Base-by-base conservation (phyloP, 371 early-diverging fungal species). In the Saksenaea oblongispora region DNA sequence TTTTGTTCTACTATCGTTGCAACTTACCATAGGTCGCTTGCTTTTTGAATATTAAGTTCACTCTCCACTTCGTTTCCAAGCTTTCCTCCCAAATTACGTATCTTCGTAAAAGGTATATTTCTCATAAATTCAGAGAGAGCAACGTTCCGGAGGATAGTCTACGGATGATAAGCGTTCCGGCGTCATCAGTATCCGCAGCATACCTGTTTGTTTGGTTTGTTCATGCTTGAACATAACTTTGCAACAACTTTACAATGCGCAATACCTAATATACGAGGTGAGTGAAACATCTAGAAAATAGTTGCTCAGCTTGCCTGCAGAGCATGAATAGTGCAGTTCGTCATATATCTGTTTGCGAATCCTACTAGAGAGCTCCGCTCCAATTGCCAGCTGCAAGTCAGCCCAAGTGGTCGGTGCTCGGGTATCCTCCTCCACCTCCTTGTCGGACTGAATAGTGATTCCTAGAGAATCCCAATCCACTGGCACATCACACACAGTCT, bases 191-290 rank as follows among this genome's bases (percentile, higher is more conserved):
- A 10, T 47, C 24, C 18, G n/a, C 2, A 39, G 11, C 24, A 3
- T 22, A 85, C 87, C 83, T 93, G 94, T 44, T 90, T 86, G 70
- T 92, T 87, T 5, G 98, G 98, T 60, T 98, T 98, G 73, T 97
- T 89, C 66, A 84, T 56, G 5, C 87, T 90, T 24, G 94, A 93
- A 56, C 92, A 86, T 8, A 98, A 72, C 66, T 98, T 98, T 1
- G 95, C 92, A 15, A 94, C 73, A 0, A 87, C 86, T 59, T 91
- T 93, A 73, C 91, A 93, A 70, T 92, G 92, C 1, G 94, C 89
- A 31, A 98, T 87, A 5, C 95, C 85, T 76, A 31, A 31, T 28
- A 26, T 0, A 36, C 15, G 10, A 2, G n/a, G 34, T 60, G 18
- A 54, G 54, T 13, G 36, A 39, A 22, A 39, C 5, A 44, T n/a